Conservation (phyloP, 2,329 filamentous ascomycete genomes). For the Trichoderma endophyticum region DNA sequence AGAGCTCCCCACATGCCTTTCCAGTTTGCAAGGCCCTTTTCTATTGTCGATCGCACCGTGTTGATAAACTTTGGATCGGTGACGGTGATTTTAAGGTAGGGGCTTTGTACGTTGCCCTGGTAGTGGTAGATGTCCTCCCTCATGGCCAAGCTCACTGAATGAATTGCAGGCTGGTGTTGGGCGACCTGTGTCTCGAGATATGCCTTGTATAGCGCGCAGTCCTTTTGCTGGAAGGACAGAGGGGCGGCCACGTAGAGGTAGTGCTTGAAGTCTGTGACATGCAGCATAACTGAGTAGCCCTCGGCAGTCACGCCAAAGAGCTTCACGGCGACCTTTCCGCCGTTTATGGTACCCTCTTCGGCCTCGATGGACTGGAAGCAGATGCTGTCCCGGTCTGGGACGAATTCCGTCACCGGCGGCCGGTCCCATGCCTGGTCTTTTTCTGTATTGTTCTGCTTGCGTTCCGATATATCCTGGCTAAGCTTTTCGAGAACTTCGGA, state of each 20-base stretch:
- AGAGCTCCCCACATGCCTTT: slow-evolving; percentile 79
- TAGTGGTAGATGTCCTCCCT: slow-evolving; percentile 92
- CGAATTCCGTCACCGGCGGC: slow-evolving; percentile 51
- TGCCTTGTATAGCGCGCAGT: slow-evolving; percentile 73
- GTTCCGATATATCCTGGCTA: slow-evolving; percentile 83
- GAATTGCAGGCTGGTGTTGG: slow-evolving; percentile 69
- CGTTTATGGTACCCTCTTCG: slow-evolving; percentile 80
- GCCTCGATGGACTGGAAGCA: slow-evolving; percentile 94
- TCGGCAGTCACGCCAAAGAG: slow-evolving; percentile 83
- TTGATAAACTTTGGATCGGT: slow-evolving; percentile 83
- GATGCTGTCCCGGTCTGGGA: slow-evolving; percentile 63
- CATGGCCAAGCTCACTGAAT: slow-evolving; percentile 77
- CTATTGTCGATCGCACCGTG: slow-evolving; percentile 71
- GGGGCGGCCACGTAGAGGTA: slow-evolving; percentile 94
- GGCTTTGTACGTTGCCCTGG: slow-evolving; percentile 86
- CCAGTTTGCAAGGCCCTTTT: slow-evolving; percentile 77
- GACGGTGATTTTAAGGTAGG: slow-evolving; percentile 90
- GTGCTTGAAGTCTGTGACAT: slow-evolving; percentile 93
- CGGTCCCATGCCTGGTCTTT: slow-evolving; percentile 90
- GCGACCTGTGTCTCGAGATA: slow-evolving; percentile 78
- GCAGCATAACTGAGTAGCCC: slow-evolving; percentile 89
- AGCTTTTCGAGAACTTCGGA: slow-evolving; percentile 92
- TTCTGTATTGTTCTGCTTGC: slow-evolving; percentile 84
- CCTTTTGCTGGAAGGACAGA: slow-evolving; percentile 70
- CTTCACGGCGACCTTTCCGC: slow-evolving; percentile 75